These are phyloP conservation scores for Salix purpurea DNA, from an alignment of 345 rosid species.

Conservation along the genomic window DNA sequence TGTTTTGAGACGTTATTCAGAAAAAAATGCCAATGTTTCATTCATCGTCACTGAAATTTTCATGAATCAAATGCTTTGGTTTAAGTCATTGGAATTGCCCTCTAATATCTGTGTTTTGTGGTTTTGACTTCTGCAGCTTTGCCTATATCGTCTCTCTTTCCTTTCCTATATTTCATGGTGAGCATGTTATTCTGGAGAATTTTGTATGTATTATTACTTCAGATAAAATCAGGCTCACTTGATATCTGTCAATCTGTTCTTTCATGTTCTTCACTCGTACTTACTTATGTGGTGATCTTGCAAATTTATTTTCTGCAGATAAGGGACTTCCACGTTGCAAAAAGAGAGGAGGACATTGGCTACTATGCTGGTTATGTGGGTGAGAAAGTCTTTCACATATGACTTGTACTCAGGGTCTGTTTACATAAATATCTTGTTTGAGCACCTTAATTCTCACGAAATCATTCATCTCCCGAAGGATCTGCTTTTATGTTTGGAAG, in stretches of 20 bases:
- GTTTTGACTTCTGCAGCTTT: conserved; percentile 48
- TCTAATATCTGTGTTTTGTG: neutral
- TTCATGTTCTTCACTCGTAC: neutral
- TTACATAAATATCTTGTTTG: neutral
- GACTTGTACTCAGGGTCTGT: neutral
- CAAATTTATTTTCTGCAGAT: conserved; percentile 28
- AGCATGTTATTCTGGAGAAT: conserved; percentile 4
- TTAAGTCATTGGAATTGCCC: neutral
- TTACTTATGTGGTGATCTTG: neutral
- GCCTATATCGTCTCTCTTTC: conserved; percentile 71
- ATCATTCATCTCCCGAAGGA: conserved; percentile 31
- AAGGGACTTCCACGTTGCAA: conserved; percentile 54
- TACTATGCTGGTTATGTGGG: conserved; percentile 71
- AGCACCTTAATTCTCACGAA: neutral
- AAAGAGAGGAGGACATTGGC: conserved; percentile 71
- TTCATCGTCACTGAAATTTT: neutral
- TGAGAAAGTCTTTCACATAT: conserved; percentile 11
- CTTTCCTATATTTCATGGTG: conserved; percentile 82
- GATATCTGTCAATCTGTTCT: neutral
- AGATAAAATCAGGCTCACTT: neutral
- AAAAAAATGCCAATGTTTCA: no score
- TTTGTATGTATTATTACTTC: no score
- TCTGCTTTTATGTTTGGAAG: conserved; percentile 87
- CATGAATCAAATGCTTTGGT: neutral
- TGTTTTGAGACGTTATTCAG: neutral